phyloP scores from a whole-genome alignment of 176 grass and related monocot genomes.

The Metroxylon sagu region DNA sequence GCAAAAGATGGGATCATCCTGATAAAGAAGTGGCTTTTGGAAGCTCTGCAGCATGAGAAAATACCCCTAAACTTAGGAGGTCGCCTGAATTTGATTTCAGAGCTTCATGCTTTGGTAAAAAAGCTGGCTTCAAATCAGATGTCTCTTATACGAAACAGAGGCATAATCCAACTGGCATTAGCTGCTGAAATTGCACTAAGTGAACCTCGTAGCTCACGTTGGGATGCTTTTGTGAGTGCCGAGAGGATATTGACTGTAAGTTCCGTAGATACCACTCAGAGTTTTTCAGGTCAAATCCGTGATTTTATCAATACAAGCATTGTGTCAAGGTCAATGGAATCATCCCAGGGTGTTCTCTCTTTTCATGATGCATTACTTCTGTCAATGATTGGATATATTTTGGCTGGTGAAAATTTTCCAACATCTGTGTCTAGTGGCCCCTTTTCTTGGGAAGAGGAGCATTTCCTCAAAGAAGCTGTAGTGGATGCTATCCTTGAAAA shows the following conservation, averaged over 20 bases:
- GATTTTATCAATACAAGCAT: conserved; percentile 94
- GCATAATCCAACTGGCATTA: conserved; percentile 65
- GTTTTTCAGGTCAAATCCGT: conserved; percentile 84
- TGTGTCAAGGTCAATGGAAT: conserved; percentile 33
- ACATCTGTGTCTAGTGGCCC: conserved; percentile 70
- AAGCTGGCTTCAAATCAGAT: conserved; percentile 49
- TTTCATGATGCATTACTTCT: conserved; percentile 86
- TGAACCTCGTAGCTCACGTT: conserved; percentile 60
- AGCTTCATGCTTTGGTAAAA: conserved; percentile 60
- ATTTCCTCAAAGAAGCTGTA: conserved; percentile 76
- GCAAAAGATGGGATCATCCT: conserved; percentile 66
- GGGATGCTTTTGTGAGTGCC: conserved; percentile 87
- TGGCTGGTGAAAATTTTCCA: conserved; percentile 88
- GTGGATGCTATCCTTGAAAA: conserved; percentile 79
- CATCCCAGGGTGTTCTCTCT: conserved; percentile 58
- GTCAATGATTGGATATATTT: conserved; percentile 78
- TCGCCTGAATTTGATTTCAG: conserved; percentile 38
- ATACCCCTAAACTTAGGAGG: conserved; percentile 49
- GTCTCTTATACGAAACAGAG: conserved; percentile 62
- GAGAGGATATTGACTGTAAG: conserved; percentile 85
- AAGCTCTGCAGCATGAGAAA: conserved; percentile 65
- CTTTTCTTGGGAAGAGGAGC: conserved; percentile 98
- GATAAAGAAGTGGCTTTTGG: conserved; percentile 90
- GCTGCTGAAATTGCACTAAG: conserved; percentile 58
- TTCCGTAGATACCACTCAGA: conserved; percentile 79